A percentile compares a stretch with the other conserved stretches of the same genome.
phyloP scores from a whole-genome alignment of 202 grass and related monocot genomes.

The Carex arenaria region DNA sequence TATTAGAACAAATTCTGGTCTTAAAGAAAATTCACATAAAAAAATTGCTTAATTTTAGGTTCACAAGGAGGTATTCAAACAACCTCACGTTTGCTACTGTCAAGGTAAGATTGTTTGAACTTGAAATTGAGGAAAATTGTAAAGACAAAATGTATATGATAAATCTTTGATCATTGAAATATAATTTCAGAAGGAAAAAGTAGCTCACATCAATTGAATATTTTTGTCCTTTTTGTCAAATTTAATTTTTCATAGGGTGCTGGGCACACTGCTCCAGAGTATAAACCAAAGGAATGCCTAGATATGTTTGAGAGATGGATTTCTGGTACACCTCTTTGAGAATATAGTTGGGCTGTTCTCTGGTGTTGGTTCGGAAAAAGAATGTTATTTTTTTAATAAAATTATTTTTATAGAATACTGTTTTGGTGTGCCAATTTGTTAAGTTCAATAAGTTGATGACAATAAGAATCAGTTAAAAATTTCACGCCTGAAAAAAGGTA shows the following conservation, averaged over 20 bases:
- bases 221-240: neutral
- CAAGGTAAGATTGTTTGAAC: slow-evolving; percentile 25
- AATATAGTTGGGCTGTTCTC: neutral
- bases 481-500: too few relatives aligned
- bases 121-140: neutral
- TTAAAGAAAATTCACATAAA: neutral
- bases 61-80: slow-evolving; percentile 43
- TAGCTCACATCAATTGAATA: neutral
- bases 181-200: neutral
- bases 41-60: slow-evolving; percentile 25
- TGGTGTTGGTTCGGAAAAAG: too few relatives aligned
- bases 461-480: too few relatives aligned
- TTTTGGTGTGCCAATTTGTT: too few relatives aligned
- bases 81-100: slow-evolving; percentile 60
- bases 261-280: slow-evolving; percentile 5
- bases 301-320: slow-evolving; percentile 27
- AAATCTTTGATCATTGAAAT: neutral
- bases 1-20: neutral
- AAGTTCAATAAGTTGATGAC: too few relatives aligned
- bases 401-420: too few relatives aligned
- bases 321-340: slow-evolving; percentile 26
- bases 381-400: too few relatives aligned
- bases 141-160: neutral
- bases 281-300: slow-evolving; percentile 34
- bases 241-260: slow-evolving; percentile 13